A percentile compares a stretch with the other conserved stretches of the same genome.
Conservation (phyloP, 345 rosid genomes). For the Conringia planisiliqua region DNA sequence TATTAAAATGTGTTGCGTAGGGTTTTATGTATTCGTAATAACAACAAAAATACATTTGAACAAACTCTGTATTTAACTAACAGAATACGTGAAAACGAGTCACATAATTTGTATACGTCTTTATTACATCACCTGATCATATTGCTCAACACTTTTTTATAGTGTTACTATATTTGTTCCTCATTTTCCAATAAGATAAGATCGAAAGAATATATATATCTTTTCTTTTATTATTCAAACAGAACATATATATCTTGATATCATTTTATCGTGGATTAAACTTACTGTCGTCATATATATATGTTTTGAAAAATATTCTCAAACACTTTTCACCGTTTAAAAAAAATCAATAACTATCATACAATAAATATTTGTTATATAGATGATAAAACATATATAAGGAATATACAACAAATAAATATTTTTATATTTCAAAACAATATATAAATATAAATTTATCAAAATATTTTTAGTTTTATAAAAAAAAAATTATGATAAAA, state of each 20-base stretch:
- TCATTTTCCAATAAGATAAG: neutral
- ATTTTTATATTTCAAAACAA: neutral
- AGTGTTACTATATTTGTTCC: neutral
- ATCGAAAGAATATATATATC: neutral
- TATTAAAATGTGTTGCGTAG: constrained; percentile 6
- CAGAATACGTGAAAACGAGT: constrained; percentile 12
- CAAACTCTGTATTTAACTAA: neutral
- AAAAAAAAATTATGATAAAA: too few species aligned
- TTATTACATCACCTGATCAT: constrained; percentile 8
- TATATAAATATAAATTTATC: too few species aligned
- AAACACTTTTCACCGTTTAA: neutral
- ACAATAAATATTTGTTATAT: neutral
- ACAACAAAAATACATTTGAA: neutral
- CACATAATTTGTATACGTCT: constrained; percentile 3
- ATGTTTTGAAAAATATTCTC: neutral
- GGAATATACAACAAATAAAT: neutral
- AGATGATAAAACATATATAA: neutral
- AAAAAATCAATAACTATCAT: neutral
- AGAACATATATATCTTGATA: neutral
- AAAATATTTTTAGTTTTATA: too few species aligned
- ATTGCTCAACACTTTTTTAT: neutral
- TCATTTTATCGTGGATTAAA: neutral
- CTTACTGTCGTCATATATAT: neutral
- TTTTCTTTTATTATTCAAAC: neutral
- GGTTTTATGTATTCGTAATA: constrained; percentile 2